Evolutionary conservation across 2,329 filamentous ascomycete species (phyloP).

Genomic region (Pseudogymnoascus verrucosus): DNA sequence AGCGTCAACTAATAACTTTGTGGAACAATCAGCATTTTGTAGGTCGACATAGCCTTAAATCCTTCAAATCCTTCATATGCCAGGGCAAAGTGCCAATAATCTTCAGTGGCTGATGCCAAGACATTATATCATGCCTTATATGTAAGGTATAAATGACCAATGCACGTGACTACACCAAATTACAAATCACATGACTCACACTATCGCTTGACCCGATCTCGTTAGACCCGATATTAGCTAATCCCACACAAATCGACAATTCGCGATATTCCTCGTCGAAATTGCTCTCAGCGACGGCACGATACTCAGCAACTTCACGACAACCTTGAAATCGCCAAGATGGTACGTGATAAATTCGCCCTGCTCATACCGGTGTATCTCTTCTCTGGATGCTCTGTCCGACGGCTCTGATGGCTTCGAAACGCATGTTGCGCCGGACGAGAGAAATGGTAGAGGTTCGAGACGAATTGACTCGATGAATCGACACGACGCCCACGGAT

Average conservation of each 20-base stretch:
- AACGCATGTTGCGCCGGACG: neutral
- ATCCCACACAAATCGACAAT: slow-evolving; percentile 10
- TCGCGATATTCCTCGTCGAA: slow-evolving; percentile 10
- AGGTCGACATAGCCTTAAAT: neutral
- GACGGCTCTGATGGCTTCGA: slow-evolving; percentile 6
- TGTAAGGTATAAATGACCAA: too few species aligned
- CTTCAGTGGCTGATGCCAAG: neutral
- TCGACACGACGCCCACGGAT: neutral
- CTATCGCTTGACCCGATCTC: slow-evolving; percentile 5
- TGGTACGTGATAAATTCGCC: slow-evolving; percentile 17
- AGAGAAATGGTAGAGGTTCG: neutral
- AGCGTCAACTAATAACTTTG: neutral
- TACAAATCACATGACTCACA: neutral
- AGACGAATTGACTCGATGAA: neutral
- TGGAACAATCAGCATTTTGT: neutral
- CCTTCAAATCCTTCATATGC: neutral
- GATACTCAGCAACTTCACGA: slow-evolving; percentile 12
- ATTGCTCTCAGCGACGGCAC: slow-evolving; percentile 8
- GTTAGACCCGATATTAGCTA: slow-evolving; percentile 7
- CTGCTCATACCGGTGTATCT: slow-evolving; percentile 1
- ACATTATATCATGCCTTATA: neutral
- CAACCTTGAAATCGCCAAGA: slow-evolving; percentile 20
- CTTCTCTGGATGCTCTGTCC: slow-evolving; percentile 6
- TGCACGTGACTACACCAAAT: neutral
- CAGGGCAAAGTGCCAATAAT: neutral